Evolutionary conservation across 306 rosid species (phyloP).

Genomic region (Quercus gilva): DNA sequence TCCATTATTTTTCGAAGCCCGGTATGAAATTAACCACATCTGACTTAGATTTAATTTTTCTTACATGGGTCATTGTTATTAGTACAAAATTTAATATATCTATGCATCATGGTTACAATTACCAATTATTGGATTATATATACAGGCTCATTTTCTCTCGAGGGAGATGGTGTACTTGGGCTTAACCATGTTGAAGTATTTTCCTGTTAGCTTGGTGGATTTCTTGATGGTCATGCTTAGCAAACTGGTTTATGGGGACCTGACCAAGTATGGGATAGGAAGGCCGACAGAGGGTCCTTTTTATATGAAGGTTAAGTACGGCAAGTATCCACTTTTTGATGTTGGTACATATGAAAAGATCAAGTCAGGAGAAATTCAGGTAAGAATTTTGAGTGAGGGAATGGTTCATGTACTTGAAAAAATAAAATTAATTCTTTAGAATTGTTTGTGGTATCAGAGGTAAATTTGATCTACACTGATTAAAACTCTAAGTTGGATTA

Average conservation of each 20-base stretch:
- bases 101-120: background rate
- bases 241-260: conserved; percentile 49
- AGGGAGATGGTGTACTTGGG: conserved; percentile 42
- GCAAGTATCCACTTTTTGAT: conserved; percentile 62
- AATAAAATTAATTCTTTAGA: no score
- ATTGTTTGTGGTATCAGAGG: background rate
- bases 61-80: no score
- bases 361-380: conserved; percentile 61
- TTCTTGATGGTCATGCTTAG: conserved; percentile 43
- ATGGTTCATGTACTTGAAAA: no score
- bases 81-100: no score
- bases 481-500: no score
- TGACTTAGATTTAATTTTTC: no score
- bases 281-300: conserved; percentile 76
- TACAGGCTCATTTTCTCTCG: conserved; percentile 62
- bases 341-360: conserved; percentile 46
- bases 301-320: conserved; percentile 52
- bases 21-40: conserved; percentile 30
- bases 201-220: conserved; percentile 48
- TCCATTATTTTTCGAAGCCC: conserved; percentile 60
- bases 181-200: conserved; percentile 41
- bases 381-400: background rate
- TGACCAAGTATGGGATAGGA: conserved; percentile 44
- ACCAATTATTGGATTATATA: background rate
- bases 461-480: no score